phyloP scores from a whole-genome alignment of 176 grass and related monocot genomes.

The Carex littledalei region DNA sequence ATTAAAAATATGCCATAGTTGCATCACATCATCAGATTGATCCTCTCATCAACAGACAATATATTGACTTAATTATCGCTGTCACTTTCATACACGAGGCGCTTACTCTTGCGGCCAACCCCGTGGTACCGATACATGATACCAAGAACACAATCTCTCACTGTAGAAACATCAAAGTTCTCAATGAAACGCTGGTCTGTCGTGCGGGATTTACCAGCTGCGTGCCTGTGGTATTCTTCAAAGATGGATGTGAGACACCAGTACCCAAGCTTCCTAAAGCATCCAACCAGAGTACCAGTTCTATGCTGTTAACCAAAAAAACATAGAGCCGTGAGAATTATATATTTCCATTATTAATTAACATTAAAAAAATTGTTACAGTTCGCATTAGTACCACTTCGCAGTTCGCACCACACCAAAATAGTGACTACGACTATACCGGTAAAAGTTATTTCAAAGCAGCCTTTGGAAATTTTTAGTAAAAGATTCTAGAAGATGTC shows the following conservation, averaged over 20 bases:
- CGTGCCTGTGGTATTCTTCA: slow-evolving; percentile 50
- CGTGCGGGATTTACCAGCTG: slow-evolving; percentile 32
- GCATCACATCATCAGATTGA: not conserved
- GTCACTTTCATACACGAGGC: slow-evolving; percentile 29
- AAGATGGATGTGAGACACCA: slow-evolving; percentile 61
- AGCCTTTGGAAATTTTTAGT: not conserved
- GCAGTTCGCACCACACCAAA: not conserved
- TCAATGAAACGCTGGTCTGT: slow-evolving; percentile 50
- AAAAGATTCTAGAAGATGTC: not conserved
- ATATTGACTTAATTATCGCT: not conserved
- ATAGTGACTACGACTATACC: not conserved
- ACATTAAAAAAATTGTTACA: not conserved
- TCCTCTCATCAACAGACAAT: not conserved
- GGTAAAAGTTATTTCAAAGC: not conserved
- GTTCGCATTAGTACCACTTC: not conserved
- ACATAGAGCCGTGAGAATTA: not conserved
- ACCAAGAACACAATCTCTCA: slow-evolving; percentile 37
- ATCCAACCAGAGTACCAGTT: slow-evolving; percentile 52
- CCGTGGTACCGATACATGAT: slow-evolving; percentile 49
- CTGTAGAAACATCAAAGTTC: slow-evolving; percentile 41
- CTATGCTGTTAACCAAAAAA: slow-evolving; percentile 36
- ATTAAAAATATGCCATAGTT: slow-evolving; percentile 10
- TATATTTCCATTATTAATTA: not conserved
- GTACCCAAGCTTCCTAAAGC: slow-evolving; percentile 53
- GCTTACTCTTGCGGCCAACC: slow-evolving; percentile 35